These are phyloP conservation scores for Pichia sp. DNA, from an alignment of 1,139 yeast genomes.

Conservation along the genomic window DNA sequence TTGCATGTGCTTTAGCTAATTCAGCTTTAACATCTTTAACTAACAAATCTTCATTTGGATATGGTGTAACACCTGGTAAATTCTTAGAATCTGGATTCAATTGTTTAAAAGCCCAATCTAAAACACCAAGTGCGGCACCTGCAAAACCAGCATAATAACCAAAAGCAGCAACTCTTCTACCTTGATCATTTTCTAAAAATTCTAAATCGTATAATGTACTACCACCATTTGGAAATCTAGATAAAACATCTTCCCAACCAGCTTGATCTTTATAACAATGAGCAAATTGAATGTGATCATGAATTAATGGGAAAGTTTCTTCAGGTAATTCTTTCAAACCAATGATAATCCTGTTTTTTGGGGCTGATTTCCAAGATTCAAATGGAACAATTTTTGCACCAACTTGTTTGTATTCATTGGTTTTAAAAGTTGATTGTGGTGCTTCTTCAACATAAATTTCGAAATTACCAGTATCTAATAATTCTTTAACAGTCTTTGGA, in stretches of 20 bases:
- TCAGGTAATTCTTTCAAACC: conserved; percentile 97
- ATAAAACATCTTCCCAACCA: conserved; percentile 91
- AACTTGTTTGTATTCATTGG: conserved; percentile 65
- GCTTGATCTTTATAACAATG: conserved; percentile 97
- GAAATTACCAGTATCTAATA: conserved; percentile 77
- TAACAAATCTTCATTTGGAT: conserved; percentile 70
- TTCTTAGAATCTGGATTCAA: conserved; percentile 56
- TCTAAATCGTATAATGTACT: conserved; percentile 91
- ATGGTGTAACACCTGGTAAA: conserved; percentile 73
- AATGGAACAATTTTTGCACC: conserved; percentile 90
- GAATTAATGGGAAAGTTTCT: conserved; percentile 86
- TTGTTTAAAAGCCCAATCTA: conserved; percentile 93
- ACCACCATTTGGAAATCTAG: conserved; percentile 84
- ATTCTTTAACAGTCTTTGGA: conserved; percentile 79
- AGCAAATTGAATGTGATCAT: conserved; percentile 96
- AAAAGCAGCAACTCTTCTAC: conserved; percentile 98
- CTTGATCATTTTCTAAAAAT: conserved; percentile 87
- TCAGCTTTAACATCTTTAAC: conserved; percentile 63
- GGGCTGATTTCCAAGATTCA: conserved; percentile 91
- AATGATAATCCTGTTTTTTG: conserved; percentile 78
- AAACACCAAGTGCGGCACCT: conserved; percentile 94
- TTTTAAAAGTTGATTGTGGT: conserved; percentile 71
- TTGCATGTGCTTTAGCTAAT: conserved; percentile 51
- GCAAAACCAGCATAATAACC: conserved; percentile 99
- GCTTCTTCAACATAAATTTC: conserved; percentile 82